Conservation (phyloP, 2,329 filamentous ascomycete genomes). For the Colletotrichum gigasporum region DNA sequence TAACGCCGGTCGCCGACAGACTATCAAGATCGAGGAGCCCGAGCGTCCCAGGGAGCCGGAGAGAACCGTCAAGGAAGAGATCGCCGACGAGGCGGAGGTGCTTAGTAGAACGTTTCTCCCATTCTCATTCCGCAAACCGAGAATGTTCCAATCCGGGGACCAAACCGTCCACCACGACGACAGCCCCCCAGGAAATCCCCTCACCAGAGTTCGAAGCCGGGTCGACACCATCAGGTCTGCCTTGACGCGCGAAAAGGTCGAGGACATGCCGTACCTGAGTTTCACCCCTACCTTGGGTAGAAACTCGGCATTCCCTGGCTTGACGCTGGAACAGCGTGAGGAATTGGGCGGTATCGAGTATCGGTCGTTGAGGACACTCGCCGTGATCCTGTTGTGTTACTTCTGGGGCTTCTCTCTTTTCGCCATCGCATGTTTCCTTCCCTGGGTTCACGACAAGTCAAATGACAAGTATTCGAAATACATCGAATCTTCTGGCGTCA, state of each 20-base stretch:
- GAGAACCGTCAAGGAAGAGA: conserved; percentile 43
- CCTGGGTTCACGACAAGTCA: conserved; percentile 75
- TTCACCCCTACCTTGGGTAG: conserved; percentile 92
- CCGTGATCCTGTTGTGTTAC: conserved; percentile 80
- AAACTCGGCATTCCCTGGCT: conserved; percentile 90
- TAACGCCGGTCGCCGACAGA: conserved; percentile 53
- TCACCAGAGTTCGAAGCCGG: conserved; percentile 49
- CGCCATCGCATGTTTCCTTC: conserved; percentile 76
- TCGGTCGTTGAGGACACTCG: conserved; percentile 86
- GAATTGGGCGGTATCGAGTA: conserved; percentile 98
- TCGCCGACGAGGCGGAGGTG: conserved; percentile 54
- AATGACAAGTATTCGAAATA: conserved; percentile 70
- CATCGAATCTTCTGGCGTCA: conserved; percentile 70
- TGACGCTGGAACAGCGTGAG: conserved; percentile 91
- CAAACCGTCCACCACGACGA: conserved; percentile 50
- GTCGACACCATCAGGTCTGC: conserved; percentile 69
- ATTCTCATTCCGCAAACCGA: conserved; percentile 55
- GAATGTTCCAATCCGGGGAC: conserved; percentile 47
- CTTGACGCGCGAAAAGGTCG: conserved; percentile 62
- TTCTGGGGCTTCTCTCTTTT: conserved; percentile 86
- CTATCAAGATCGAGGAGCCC: conserved; percentile 76
- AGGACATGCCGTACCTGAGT: conserved; percentile 86
- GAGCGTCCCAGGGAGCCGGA: conserved; percentile 49
- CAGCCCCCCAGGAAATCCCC: conserved; percentile 31
- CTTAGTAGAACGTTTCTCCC: conserved; percentile 49